Base-by-base conservation (phyloP, 192 early-diverging fungal genomes). In the Kickxella alabastrina region DNA sequence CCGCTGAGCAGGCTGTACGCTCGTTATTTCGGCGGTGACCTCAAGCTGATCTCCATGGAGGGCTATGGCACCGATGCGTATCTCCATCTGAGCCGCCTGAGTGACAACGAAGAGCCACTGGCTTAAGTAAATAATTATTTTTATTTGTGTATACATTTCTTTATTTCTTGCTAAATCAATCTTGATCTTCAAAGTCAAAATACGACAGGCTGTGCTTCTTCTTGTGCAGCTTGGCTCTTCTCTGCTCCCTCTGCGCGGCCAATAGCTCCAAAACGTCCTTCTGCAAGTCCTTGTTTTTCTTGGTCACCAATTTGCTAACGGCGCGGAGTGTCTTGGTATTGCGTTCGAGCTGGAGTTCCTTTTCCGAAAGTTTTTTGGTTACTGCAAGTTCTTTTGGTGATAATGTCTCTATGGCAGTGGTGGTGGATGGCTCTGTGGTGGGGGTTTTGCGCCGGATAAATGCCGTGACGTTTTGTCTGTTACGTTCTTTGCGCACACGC, bases 41-140 rank as follows among this genome's bases (percentile, higher is more conserved):
- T 97, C 53, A 85, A 87, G 62, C 76, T 95, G 39, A 92, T 93
- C 40, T 90, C 87, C 31, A 95, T 95, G 92, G 95, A 95, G 71
- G 92, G 92, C 59, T 87, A 83, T 54, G 88, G 94, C 41, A 97
- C 94, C 37, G 94, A 97, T 72, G 94, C 91, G 3, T 97, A 97
- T 64, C 67, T 97, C 40, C 93, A 97, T 64, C 77, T 97, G 32
- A 92, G 87, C 45, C 79, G 92, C 17, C 80, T 94, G 42, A 89
- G 87, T 39, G 87, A 94, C 72, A 87, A 86, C 67, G 90, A 91
- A 46, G 94, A 97, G 70, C 92, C 93, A 0, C 70, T 88, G 26
- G 80, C 79, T 26, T 87, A 79, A 40, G 21, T 32, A 10, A 41
- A 14, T 4, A 31, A 29, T 17, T 51, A 27, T 41, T 2, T 21